Evolutionary conservation across 163 green algal genomes (phyloP).

Genomic region (Volvox carteri): DNA sequence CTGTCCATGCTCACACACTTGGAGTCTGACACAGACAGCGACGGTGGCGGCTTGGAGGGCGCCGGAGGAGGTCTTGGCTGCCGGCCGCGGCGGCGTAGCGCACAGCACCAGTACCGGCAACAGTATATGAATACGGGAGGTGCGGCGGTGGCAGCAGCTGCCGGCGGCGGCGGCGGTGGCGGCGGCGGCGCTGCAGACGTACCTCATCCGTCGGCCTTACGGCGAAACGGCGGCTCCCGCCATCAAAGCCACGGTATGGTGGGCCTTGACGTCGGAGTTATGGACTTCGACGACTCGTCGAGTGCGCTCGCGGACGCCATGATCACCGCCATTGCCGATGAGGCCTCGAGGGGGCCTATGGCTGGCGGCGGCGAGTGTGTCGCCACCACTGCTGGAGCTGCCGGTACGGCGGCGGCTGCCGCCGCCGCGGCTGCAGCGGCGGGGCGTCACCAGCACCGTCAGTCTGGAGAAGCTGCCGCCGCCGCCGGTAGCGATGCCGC

Average conservation of each 20-base stretch:
- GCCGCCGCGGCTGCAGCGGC: background rate
- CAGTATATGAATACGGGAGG: too few species aligned
- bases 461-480: too few species aligned
- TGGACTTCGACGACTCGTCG: constrained; percentile 3
- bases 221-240: background rate
- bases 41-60: background rate
- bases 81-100: too few species aligned
- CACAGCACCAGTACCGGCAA: background rate
- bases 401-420: background rate
- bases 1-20: constrained; percentile 12
- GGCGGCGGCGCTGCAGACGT: background rate
- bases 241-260: background rate
- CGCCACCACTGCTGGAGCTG: background rate
- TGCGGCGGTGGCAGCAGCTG: too few species aligned
- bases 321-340: constrained; percentile 22
- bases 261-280: background rate
- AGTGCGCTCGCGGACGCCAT: constrained; percentile 16
- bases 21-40: background rate
- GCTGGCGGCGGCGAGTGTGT: background rate
- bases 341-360: background rate
- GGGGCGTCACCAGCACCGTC: background rate
- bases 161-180: too few species aligned
- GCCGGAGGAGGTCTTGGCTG: background rate
- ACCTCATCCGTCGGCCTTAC: background rate
- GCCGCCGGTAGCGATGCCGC: background rate